phyloP scores from a whole-genome alignment of 108 stramenopile species.

The Nannochloropsis salina region DNA sequence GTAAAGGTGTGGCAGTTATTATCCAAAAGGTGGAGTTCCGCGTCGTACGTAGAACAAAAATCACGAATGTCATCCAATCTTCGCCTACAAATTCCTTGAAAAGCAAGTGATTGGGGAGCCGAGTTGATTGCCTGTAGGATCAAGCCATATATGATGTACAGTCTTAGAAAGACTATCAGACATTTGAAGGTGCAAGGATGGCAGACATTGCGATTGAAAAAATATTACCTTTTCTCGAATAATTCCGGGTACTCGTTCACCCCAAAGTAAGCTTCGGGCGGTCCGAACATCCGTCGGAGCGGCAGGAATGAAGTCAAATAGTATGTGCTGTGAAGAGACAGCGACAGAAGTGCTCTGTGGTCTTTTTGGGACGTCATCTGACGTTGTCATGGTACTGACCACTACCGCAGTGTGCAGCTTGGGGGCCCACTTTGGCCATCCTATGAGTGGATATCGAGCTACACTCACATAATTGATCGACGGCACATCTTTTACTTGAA shows the following conservation, averaged over 20 bases:
- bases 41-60: neutral
- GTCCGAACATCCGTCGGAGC: neutral
- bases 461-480: neutral
- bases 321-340: neutral
- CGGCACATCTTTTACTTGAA: too few relatives aligned
- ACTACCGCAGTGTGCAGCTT: neutral
- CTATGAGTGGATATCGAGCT: neutral
- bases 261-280: neutral
- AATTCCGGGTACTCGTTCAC: neutral
- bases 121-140: neutral
- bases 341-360: neutral
- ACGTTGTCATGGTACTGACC: too few relatives aligned
- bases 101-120: neutral
- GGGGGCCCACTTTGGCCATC: slow-evolving; percentile 9
- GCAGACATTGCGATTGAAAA: too few relatives aligned
- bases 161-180: too few relatives aligned
- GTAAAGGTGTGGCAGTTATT: slow-evolving; percentile 1
- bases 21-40: neutral
- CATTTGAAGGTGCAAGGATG: too few relatives aligned
- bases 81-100: neutral
- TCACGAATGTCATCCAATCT: slow-evolving; percentile 4
- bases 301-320: slow-evolving; percentile 15
- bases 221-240: neutral
- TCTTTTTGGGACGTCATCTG: neutral
- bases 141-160: too few relatives aligned